Percentiles rank a stretch among this genome's conserved stretches.
These are phyloP conservation scores for Flagelloscypha sp. DNA, from an alignment of 768 basidiomycete species.

Conservation along the genomic window DNA sequence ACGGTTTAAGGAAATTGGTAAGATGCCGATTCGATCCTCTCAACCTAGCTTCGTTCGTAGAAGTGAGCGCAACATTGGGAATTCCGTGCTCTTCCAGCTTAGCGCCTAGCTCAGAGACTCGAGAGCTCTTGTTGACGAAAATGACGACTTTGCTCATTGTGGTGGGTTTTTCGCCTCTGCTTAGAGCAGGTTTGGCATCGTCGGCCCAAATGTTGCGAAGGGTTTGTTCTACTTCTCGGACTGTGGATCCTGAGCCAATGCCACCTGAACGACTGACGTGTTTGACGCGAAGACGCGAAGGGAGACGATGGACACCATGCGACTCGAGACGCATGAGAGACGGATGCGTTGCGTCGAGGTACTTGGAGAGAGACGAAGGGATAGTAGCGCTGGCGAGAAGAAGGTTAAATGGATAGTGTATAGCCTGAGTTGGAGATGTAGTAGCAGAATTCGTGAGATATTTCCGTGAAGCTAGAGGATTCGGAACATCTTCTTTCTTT, in stretches of 20 bases:
- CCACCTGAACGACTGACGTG: slow-evolving; percentile 73
- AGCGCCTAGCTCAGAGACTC: slow-evolving; percentile 52
- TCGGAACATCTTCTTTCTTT: neutral
- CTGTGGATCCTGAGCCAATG: too few relatives aligned
- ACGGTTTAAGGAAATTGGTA: slow-evolving; percentile 55
- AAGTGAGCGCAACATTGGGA: slow-evolving; percentile 57
- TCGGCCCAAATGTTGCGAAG: slow-evolving; percentile 69
- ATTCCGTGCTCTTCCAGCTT: slow-evolving; percentile 57
- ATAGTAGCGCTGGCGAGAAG: slow-evolving; percentile 83
- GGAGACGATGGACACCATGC: slow-evolving; percentile 72
- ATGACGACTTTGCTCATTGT: slow-evolving; percentile 63
- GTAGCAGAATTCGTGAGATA: slow-evolving; percentile 7
- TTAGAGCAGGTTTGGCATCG: slow-evolving; percentile 32
- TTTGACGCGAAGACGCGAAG: slow-evolving; percentile 59
- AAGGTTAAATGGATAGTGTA: slow-evolving; percentile 71
- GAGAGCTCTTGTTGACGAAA: slow-evolving; percentile 73
- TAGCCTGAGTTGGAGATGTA: slow-evolving; percentile 13
- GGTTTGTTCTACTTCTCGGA: slow-evolving; percentile 70
- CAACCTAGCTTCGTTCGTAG: slow-evolving; percentile 46
- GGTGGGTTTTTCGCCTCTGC: slow-evolving; percentile 13
- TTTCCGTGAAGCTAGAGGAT: slow-evolving; percentile 3
- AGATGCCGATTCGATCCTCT: slow-evolving; percentile 71
- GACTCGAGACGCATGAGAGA: slow-evolving; percentile 66
- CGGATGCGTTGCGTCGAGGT: slow-evolving; percentile 58
- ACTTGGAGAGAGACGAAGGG: slow-evolving; percentile 61